Conservation (phyloP, 1,284 basidiomycete genomes). For the Malassezia brasiliensis region DNA sequence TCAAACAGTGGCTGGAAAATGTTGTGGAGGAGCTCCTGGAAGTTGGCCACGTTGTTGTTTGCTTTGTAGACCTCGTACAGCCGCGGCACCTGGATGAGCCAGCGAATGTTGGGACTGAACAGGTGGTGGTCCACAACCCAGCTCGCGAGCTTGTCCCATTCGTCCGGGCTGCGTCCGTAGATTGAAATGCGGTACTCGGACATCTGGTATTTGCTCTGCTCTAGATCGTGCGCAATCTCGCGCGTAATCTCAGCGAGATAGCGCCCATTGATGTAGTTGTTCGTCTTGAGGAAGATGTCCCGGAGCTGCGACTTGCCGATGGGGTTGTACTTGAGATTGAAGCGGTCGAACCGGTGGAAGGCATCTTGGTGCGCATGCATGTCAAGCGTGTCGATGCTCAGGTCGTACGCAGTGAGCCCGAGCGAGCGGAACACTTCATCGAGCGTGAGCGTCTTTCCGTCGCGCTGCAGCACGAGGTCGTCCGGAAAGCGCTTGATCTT, state of each 20-base stretch:
- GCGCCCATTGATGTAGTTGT: constrained; percentile 64
- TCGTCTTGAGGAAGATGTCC: constrained; percentile 97
- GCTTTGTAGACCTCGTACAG: constrained; percentile 93
- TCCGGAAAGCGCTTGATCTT: constrained; percentile 80
- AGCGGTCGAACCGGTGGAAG: constrained; percentile 85
- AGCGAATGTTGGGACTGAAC: constrained; percentile 90
- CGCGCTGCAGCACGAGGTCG: constrained; percentile 93
- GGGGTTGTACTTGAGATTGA: constrained; percentile 64
- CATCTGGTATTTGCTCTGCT: constrained; percentile 91
- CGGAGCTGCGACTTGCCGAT: constrained; percentile 88
- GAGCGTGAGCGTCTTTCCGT: constrained; percentile 78
- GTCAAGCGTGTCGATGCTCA: constrained; percentile 96
- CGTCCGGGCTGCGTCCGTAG: constrained; percentile 65
- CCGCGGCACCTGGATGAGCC: constrained; percentile 92
- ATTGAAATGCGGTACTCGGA: constrained; percentile 90
- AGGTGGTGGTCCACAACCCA: constrained; percentile 93
- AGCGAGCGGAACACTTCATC: constrained; percentile 90
- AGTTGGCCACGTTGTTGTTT: constrained; percentile 72
- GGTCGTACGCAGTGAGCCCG: constrained; percentile 88
- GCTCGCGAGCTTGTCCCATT: constrained; percentile 97
- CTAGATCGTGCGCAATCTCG: constrained; percentile 90
- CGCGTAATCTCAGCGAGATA: constrained; percentile 91
- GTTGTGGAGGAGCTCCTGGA: constrained; percentile 77
- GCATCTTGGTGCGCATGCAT: constrained; percentile 98
- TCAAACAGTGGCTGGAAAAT: constrained; percentile 89